phyloP scores from a whole-genome alignment of 306 rosid genomes.

The Prunus armeniaca region DNA sequence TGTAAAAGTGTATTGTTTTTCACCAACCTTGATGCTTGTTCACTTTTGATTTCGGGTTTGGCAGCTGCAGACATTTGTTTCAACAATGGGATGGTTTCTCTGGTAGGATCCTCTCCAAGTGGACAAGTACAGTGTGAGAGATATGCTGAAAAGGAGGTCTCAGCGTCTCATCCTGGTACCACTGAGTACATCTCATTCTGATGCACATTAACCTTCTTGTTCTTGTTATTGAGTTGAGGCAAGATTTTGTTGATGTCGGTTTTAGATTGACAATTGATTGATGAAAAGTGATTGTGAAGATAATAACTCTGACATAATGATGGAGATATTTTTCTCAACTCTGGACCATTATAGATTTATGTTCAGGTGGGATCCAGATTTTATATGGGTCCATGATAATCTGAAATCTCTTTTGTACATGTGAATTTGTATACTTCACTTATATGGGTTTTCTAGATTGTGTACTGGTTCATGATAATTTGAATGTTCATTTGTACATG shows the following conservation, averaged over 20 bases:
- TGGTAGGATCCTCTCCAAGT: slow-evolving; percentile 26
- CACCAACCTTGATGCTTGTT: slow-evolving; percentile 14
- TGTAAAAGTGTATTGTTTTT: slow-evolving; percentile 13
- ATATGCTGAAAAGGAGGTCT: slow-evolving; percentile 23
- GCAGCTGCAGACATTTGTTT: slow-evolving; percentile 22
- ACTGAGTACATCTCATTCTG: background rate
- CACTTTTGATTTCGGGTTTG: slow-evolving; percentile 22
- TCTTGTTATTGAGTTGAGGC: background rate
- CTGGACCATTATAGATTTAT: background rate
- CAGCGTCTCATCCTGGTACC: slow-evolving; percentile 32
- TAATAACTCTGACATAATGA: background rate
- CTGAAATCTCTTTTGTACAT: no score
- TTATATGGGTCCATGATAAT: background rate
- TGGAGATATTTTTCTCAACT: background rate
- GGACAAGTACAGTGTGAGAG: slow-evolving; percentile 17
- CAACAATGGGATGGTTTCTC: slow-evolving; percentile 1
- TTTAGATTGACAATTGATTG: background rate
- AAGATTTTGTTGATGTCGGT: background rate
- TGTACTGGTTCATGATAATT: background rate
- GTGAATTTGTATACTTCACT: background rate
- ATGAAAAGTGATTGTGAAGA: background rate
- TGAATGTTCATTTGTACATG: slow-evolving; percentile 1
- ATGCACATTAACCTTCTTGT: slow-evolving; percentile 3
- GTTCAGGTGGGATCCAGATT: background rate
- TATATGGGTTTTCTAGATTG: background rate